Evolutionary conservation across 257 asterid species (phyloP), one percentile per base, ranked within the genome.

Genomic region (Ilex asprella): DNA sequence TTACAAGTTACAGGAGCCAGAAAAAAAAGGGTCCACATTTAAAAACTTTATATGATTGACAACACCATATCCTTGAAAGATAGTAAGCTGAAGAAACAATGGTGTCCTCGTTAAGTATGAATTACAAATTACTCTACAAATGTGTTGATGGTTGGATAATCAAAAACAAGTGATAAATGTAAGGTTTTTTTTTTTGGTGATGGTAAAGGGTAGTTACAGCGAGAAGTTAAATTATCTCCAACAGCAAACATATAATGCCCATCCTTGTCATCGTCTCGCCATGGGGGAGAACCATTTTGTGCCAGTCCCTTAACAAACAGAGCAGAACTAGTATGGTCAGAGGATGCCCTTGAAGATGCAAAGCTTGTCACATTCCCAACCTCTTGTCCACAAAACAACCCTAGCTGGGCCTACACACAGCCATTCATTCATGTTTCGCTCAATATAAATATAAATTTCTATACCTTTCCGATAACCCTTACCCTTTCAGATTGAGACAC

Each of bases 391-490:
- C 75, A 70, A 80, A 81, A 88, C 73, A 89, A 85, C 71, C 87
- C 95, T 88, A 86, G 86, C 91, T 92, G 93, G 84, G 95, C 97
- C 97, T 91, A 88, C 95, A 88, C 95, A 86, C 86, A 87, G 76
- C 77, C 79, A 89, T 77, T 73, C 92, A 83, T 85, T 81, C 82
- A 82, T 64, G 59, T 73, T 75, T 81, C 80, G 63, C 79, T 83
- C 73, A 79, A 82, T 62, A 78, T 50, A 72, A 66, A 61, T 51
- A 55, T 74, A 46, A 70, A 54, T 70, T 67, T 76, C 70, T 58
- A 46, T 60, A 71, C 82, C 76, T 79, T 68, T 65, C 27, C 21
- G 56, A 12, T n/a, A 69, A 64, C 60, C 53, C 60, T 58, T 53
- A 61, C 61, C 70, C 74, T 67, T 58, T 69, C 56, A 65, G 27